Conservation (phyloP, 2,329 filamentous ascomycete genomes). For the Xenoacremonium recifei region DNA sequence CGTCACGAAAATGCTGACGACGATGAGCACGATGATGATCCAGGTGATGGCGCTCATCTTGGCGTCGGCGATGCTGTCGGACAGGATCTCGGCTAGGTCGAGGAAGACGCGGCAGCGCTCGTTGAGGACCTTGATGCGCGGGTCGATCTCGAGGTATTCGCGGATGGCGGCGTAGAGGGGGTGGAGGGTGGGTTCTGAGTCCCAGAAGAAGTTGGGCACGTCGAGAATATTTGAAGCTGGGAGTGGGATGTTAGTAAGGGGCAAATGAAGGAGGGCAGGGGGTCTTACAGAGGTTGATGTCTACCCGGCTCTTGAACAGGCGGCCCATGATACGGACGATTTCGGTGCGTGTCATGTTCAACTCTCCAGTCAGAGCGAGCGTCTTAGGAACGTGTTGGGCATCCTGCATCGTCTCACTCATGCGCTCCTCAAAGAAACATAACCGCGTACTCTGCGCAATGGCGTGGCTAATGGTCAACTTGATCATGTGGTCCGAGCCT, state of each 20-base stretch:
- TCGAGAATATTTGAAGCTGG: slow-evolving; percentile 92
- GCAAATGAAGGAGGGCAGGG: background rate
- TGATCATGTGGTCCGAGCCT: slow-evolving; percentile 95
- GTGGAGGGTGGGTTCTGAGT: slow-evolving; percentile 90
- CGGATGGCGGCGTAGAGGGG: slow-evolving; percentile 92
- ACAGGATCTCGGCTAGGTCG: slow-evolving; percentile 91
- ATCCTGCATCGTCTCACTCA: slow-evolving; percentile 90
- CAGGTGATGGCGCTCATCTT: slow-evolving; percentile 97
- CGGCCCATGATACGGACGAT: slow-evolving; percentile 89
- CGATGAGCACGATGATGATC: slow-evolving; percentile 95
- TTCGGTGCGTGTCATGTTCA: slow-evolving; percentile 89
- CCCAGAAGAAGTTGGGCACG: slow-evolving; percentile 98
- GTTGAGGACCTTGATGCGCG: slow-evolving; percentile 93
- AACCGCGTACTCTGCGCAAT: slow-evolving; percentile 97
- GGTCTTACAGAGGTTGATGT: slow-evolving; percentile 90
- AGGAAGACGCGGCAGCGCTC: slow-evolving; percentile 96
- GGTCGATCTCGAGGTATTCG: slow-evolving; percentile 97
- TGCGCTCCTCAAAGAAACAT: slow-evolving; percentile 92
- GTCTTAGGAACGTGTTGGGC: slow-evolving; percentile 90
- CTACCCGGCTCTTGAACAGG: slow-evolving; percentile 89
- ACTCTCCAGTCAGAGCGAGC: slow-evolving; percentile 81
- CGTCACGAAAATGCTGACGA: slow-evolving; percentile 88
- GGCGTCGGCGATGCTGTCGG: slow-evolving; percentile 85
- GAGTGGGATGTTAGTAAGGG: slow-evolving; percentile 13
- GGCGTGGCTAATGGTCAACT: slow-evolving; percentile 93